Percentiles rank a stretch among this genome's conserved stretches.
Evolutionary conservation across 1,284 basidiomycete species (phyloP).

Genomic region (Takashimella tepidaria): DNA sequence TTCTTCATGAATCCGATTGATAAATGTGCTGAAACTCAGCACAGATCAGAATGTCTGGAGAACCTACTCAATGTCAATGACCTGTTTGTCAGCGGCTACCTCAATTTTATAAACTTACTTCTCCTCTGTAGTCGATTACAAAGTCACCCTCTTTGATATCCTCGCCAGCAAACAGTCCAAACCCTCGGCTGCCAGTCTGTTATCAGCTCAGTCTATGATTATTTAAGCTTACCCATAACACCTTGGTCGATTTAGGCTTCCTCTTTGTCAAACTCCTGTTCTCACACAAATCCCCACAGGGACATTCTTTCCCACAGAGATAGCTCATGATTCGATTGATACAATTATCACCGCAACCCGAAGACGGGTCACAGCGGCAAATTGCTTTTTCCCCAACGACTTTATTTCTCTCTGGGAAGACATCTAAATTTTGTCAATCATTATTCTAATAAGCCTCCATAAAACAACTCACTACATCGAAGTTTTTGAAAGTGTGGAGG

Average conservation of each 20-base stretch:
- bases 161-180: constrained; percentile 47
- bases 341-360: constrained; percentile 47
- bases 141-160: constrained; percentile 48
- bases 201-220: neutral
- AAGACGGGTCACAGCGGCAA: constrained; percentile 44
- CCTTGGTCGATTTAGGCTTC: constrained; percentile 31
- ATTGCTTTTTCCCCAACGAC: constrained; percentile 27
- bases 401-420: constrained; percentile 33
- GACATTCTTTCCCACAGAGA: constrained; percentile 50
- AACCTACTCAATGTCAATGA: constrained; percentile 35
- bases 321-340: constrained; percentile 51
- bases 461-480: constrained; percentile 32
- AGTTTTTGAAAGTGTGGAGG: constrained; percentile 38
- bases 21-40: constrained; percentile 31
- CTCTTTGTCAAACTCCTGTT: constrained; percentile 40
- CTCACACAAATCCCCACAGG: constrained; percentile 42
- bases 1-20: constrained; percentile 35
- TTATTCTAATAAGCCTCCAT: no score
- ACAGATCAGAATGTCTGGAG: neutral
- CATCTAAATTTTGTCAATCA: constrained; percentile 28
- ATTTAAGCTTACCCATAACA: constrained; percentile 43
- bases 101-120: constrained; percentile 29
- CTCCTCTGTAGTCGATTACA: constrained; percentile 51
- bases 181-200: constrained; percentile 49
- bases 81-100: constrained; percentile 8